phyloP scores from a whole-genome alignment of 2,329 filamentous ascomycete genomes.

The Mariannaea sp. region DNA sequence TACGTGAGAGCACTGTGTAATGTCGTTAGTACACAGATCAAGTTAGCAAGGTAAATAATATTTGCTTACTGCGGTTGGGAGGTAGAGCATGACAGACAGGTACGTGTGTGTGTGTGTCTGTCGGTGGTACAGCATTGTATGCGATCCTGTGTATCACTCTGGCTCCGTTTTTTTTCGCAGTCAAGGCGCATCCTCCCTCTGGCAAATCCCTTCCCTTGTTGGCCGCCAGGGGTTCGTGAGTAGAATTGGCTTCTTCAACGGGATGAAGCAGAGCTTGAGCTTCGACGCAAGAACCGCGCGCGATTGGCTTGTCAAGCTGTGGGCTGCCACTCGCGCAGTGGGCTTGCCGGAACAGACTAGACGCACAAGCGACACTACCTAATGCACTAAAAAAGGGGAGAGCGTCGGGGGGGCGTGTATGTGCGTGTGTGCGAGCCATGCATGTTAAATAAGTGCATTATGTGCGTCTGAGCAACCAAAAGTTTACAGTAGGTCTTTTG shows the following conservation, averaged over 20 bases:
- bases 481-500: too few species aligned
- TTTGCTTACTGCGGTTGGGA: too few species aligned
- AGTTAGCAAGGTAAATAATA: too few species aligned
- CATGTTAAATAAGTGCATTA: too few species aligned
- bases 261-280: slow-evolving; percentile 2
- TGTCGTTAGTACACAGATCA: too few species aligned
- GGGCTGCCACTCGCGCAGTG: too few species aligned
- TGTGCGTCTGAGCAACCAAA: too few species aligned
- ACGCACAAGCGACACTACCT: slow-evolving; percentile 15
- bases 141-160: neutral
- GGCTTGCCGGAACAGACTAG: slow-evolving; percentile 7
- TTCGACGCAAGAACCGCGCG: neutral
- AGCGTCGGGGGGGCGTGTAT: slow-evolving; percentile 14
- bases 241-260: slow-evolving; percentile 4
- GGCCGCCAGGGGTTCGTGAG: neutral
- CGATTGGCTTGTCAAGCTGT: slow-evolving; percentile 11
- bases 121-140: neutral
- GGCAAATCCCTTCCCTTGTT: neutral
- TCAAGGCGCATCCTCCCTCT: neutral
- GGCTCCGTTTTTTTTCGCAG: neutral
- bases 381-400: slow-evolving; percentile 6
- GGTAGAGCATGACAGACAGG: too few species aligned
- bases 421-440: too few species aligned
- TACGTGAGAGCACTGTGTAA: too few species aligned
- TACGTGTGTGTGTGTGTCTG: neutral